Conservation (phyloP, 805 yeast genomes). For the Komagataella ulmi region DNA sequence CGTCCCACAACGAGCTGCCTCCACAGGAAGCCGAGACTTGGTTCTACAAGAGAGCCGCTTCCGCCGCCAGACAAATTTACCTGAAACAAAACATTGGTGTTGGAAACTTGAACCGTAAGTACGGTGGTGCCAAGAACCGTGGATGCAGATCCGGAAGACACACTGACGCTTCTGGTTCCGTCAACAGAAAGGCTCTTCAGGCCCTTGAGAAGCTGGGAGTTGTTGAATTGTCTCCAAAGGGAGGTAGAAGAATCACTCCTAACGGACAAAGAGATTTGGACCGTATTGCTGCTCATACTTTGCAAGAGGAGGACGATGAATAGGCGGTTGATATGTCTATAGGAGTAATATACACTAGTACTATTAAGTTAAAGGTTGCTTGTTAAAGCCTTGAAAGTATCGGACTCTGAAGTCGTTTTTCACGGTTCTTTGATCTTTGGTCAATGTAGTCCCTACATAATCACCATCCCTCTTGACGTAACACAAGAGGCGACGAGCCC, state of each 20-base stretch:
- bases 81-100: constrained; percentile 99
- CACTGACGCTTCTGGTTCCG: constrained; percentile 97
- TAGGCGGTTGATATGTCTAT: constrained; percentile 9
- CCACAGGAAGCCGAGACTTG: constrained; percentile 99
- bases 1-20: constrained; percentile 97
- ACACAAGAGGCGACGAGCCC: constrained; percentile 82
- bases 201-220: constrained; percentile 97
- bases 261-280: constrained; percentile 99
- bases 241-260: constrained; percentile 99
- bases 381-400: constrained; percentile 54
- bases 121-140: constrained; percentile 99
- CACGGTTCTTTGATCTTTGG: constrained; percentile 28
- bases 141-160: constrained; percentile 98
- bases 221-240: constrained; percentile 90
- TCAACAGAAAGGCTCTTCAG: constrained; percentile 97
- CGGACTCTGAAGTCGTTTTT: constrained; percentile 59
- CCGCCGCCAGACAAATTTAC: constrained; percentile 99
- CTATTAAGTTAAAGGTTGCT: background rate
- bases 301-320: constrained; percentile 75
- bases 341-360: constrained; percentile 1
- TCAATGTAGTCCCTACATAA: constrained; percentile 34
- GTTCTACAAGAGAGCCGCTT: constrained; percentile 99
- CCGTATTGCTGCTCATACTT: constrained; percentile 99
- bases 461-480: constrained; percentile 49
- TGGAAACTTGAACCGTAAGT: constrained; percentile 96